These are phyloP conservation scores for Solanum sejunctum DNA, from an alignment of 257 asterid species.

Conservation along the genomic window DNA sequence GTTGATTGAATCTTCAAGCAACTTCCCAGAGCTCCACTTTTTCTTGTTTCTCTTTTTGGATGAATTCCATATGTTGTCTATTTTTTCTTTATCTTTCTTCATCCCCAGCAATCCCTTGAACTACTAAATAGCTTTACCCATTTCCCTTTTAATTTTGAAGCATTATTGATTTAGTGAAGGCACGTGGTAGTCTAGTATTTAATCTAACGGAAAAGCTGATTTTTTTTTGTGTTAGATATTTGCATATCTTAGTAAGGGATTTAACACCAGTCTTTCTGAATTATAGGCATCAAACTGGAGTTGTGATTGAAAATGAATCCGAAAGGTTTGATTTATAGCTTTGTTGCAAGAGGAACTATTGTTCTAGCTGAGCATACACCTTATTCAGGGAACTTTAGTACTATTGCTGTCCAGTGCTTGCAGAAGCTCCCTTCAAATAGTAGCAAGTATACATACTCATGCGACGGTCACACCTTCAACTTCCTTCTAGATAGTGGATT, in stretches of 20 bases:
- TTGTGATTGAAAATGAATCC: slow-evolving; percentile 46
- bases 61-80: slow-evolving; percentile 23
- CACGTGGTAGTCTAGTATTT: neutral
- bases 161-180: neutral
- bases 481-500: slow-evolving; percentile 83
- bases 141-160: slow-evolving; percentile 3
- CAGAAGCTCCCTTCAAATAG: slow-evolving; percentile 90
- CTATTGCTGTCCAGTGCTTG: slow-evolving; percentile 94
- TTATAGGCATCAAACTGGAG: neutral
- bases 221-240: neutral
- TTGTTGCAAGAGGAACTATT: slow-evolving; percentile 91
- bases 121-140: slow-evolving; percentile 88
- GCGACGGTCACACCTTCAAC: slow-evolving; percentile 97
- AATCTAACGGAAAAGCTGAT: neutral
- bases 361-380: slow-evolving; percentile 97
- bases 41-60: slow-evolving; percentile 41
- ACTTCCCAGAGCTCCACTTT: slow-evolving; percentile 49
- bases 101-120: slow-evolving; percentile 55
- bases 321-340: slow-evolving; percentile 91
- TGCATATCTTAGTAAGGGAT: neutral
- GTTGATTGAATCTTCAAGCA: slow-evolving; percentile 29
- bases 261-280: neutral
- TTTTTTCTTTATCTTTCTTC: slow-evolving; percentile 58
- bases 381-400: slow-evolving; percentile 95
- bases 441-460: slow-evolving; percentile 95